phyloP scores from a whole-genome alignment of 2,329 filamentous ascomycete species.

The Claviceps citrina region DNA sequence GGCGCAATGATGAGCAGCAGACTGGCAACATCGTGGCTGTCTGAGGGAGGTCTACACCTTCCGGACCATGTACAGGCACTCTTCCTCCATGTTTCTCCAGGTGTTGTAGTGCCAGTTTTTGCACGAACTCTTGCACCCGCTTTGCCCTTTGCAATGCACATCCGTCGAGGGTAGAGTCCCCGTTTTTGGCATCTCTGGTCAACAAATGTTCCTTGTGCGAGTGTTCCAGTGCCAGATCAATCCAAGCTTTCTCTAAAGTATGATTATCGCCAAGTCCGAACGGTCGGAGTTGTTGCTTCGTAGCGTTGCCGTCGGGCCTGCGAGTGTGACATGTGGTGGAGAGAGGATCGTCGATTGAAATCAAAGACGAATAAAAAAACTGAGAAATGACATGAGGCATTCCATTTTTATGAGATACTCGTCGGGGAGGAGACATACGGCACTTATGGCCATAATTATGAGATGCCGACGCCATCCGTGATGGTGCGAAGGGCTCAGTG shows the following conservation, averaged over 20 bases:
- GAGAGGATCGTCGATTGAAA: constrained; percentile 81
- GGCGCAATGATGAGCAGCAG: constrained; percentile 34
- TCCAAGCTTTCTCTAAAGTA: constrained; percentile 65
- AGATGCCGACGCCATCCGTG: constrained; percentile 5
- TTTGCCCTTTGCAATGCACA: background rate
- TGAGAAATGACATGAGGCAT: constrained; percentile 50
- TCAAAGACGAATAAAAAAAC: constrained; percentile 72
- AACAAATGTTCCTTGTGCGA: constrained; percentile 32
- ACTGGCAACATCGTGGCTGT: constrained; percentile 28
- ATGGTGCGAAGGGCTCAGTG: background rate
- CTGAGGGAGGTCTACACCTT: constrained; percentile 7
- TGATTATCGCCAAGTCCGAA: constrained; percentile 70
- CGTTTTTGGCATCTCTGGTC: constrained; percentile 7
- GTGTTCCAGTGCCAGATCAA: constrained; percentile 36
- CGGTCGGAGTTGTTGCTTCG: constrained; percentile 52
- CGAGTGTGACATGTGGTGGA: constrained; percentile 43
- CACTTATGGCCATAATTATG: constrained; percentile 50
- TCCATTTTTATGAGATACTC: constrained; percentile 24
- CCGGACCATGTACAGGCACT: constrained; percentile 19
- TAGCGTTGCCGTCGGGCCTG: constrained; percentile 33
- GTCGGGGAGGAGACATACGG: constrained; percentile 33
- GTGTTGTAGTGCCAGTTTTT: constrained; percentile 1
- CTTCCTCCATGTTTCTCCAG: constrained; percentile 1
- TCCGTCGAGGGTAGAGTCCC: background rate
- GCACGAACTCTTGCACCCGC: constrained; percentile 13